Evolutionary conservation across 176 grass and related monocot species (phyloP).

Genomic region (Carex myosuroides): DNA sequence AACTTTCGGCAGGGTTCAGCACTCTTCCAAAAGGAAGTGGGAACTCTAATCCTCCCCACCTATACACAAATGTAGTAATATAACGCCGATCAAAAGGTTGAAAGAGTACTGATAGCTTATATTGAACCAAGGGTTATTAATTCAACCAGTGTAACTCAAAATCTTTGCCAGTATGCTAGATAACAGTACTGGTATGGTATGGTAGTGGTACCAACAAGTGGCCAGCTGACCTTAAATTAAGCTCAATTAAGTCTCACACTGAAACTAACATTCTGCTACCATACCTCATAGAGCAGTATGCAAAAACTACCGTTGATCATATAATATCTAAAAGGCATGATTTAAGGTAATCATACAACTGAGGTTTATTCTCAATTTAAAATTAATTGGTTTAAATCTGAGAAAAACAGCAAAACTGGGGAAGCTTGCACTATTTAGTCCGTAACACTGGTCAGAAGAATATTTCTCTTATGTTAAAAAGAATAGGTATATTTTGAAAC

Average conservation of each 20-base stretch:
- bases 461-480: too few species aligned
- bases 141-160: background rate
- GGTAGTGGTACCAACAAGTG: background rate
- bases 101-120: background rate
- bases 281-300: background rate
- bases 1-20: conserved; percentile 77
- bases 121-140: background rate
- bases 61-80: conserved; percentile 21
- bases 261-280: background rate
- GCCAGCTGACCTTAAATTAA: background rate
- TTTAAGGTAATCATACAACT: background rate
- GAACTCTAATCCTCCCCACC: conserved; percentile 82
- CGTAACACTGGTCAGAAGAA: too few species aligned
- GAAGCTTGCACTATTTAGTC: background rate
- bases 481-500: background rate
- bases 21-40: conserved; percentile 96
- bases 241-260: background rate
- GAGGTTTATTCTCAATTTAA: conserved; percentile 22
- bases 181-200: background rate
- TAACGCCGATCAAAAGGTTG: background rate
- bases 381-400: background rate
- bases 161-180: background rate
- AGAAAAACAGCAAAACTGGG: background rate
- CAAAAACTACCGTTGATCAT: background rate
- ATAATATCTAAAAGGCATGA: too few species aligned